Percentiles rank a stretch among this genome's conserved stretches.
Evolutionary conservation across 768 basidiomycete genomes (phyloP).

Genomic region (Leccinellum rugosiceps): DNA sequence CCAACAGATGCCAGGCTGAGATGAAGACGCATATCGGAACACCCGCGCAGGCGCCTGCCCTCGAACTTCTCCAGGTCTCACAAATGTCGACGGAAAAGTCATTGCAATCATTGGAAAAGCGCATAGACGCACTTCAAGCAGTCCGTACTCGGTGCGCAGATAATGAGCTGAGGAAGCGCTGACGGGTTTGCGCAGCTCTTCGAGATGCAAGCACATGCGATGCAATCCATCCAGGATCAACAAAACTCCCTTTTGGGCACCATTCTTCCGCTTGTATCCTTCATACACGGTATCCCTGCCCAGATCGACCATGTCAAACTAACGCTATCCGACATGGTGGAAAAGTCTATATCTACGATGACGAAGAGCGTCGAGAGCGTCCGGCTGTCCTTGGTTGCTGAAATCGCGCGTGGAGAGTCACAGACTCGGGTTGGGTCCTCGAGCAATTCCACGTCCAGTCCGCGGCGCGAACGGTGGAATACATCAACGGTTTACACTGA

Average conservation of each 20-base stretch:
- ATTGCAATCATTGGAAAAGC: constrained; percentile 49
- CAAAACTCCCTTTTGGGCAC: constrained; percentile 37
- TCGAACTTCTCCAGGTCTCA: constrained; percentile 40
- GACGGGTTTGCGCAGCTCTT: constrained; percentile 36
- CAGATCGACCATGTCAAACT: constrained; percentile 41
- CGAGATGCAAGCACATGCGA: constrained; percentile 51
- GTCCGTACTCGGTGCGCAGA: constrained; percentile 36
- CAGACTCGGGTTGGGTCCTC: constrained; percentile 6
- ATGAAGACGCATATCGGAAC: constrained; percentile 55
- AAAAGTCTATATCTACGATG: constrained; percentile 16
- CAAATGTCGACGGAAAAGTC: constrained; percentile 37
- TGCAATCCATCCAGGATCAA: constrained; percentile 52
- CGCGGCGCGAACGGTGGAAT: constrained; percentile 4
- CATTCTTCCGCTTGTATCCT: constrained; percentile 56
- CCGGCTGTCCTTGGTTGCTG: constrained; percentile 9
- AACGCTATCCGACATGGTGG: constrained; percentile 16
- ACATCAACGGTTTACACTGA: not conserved
- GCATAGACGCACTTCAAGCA: constrained; percentile 53
- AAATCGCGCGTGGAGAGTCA: not conserved
- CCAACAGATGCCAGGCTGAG: constrained; percentile 60
- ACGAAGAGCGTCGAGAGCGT: constrained; percentile 12
- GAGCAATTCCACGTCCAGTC: not conserved
- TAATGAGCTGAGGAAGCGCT: constrained; percentile 7
- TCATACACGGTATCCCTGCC: constrained; percentile 55
- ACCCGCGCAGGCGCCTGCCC: constrained; percentile 46